Percentiles rank a stretch among this genome's conserved stretches.
These are phyloP conservation scores for Aquilaria malaccensis DNA, from an alignment of 345 rosid species.

Conservation along the genomic window DNA sequence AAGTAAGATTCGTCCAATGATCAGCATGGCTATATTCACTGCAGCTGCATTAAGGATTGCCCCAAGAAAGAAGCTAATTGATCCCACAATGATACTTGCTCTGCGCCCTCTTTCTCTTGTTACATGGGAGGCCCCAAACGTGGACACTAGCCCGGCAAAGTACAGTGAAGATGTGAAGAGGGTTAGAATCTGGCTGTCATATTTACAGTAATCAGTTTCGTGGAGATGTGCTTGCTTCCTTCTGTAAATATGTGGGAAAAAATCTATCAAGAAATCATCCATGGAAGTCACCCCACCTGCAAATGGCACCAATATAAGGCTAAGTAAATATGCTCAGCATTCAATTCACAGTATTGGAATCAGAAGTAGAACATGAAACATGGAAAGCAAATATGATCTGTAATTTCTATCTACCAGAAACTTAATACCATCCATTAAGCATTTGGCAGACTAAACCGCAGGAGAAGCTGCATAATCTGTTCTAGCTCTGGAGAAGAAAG, in stretches of 20 bases:
- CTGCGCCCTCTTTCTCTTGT: conserved; percentile 60
- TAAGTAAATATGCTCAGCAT: no score
- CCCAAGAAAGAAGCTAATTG: conserved; percentile 74
- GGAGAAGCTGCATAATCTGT: no score
- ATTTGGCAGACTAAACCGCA: no score
- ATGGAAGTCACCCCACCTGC: conserved; percentile 94
- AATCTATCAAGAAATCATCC: conserved; percentile 86
- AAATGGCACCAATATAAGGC: not conserved
- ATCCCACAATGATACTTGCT: conserved; percentile 68
- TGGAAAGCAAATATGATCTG: no score
- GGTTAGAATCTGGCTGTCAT: conserved; percentile 69
- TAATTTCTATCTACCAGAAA: no score
- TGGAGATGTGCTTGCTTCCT: conserved; percentile 59
- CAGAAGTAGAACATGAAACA: no score
- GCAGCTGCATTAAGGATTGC: conserved; percentile 68
- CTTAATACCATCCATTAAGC: no score
- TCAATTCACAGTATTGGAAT: no score
- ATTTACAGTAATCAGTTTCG: conserved; percentile 94
- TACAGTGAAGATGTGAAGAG: conserved; percentile 86
- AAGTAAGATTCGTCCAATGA: conserved; percentile 62
- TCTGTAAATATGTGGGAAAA: conserved; percentile 61
- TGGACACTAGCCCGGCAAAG: conserved; percentile 73
- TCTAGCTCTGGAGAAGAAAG: no score
- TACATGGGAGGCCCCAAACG: conserved; percentile 68
- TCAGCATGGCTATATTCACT: conserved; percentile 52